Base-by-base conservation (phyloP, 2,329 filamentous ascomycete genomes). In the Cladosporium sp. region DNA sequence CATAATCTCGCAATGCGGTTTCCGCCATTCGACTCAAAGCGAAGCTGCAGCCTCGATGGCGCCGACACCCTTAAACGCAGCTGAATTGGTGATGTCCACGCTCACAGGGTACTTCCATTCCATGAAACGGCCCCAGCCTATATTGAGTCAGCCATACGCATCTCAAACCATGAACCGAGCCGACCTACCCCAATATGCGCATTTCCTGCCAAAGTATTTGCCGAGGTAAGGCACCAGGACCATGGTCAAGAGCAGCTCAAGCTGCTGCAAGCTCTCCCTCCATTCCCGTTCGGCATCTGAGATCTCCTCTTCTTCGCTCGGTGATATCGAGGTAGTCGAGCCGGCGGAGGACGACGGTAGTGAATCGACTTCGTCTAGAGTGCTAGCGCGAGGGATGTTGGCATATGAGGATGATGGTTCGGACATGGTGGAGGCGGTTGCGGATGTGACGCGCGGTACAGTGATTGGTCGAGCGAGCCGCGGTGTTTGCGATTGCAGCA, bases 121-220 rank as follows among this genome's bases (percentile, higher is more conserved):
- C 91, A 96, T 96, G 68, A 90, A 95, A 64, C 86, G 84, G 18
- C 85, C 86, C 91, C 92, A 96, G 61, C 89, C 91, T 95, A n/a
- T 1, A 8, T 38, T 33, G 40, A 9, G 41, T 66, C 53, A 68
- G 67, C 51, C 54, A 32, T 5, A 14, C n/a, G n/a, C 34, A 3
- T 18, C 31, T 37, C 28, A 37, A 16, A 3, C 13, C 53, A 22
- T 28, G n/a, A n/a, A 8, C 3, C n/a, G 7, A 4, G 3, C 34
- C n/a, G n/a, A 77, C 86, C 69, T 78, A 96, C 92, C 89, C 89
- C 90, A 96, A 68, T 95, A 96, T 55, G 92, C 92, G 75, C 91
- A 95, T 71, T 89, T 95, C 69, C 93, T 81, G 43, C 93, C 93
- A 70, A 96, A 83, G 73, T 90, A 97, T 73, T 97, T 98, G 54